These are phyloP conservation scores for Climacium dendroides DNA, from an alignment of 225 moss, liverwort and hornwort genomes.

Conservation along the genomic window DNA sequence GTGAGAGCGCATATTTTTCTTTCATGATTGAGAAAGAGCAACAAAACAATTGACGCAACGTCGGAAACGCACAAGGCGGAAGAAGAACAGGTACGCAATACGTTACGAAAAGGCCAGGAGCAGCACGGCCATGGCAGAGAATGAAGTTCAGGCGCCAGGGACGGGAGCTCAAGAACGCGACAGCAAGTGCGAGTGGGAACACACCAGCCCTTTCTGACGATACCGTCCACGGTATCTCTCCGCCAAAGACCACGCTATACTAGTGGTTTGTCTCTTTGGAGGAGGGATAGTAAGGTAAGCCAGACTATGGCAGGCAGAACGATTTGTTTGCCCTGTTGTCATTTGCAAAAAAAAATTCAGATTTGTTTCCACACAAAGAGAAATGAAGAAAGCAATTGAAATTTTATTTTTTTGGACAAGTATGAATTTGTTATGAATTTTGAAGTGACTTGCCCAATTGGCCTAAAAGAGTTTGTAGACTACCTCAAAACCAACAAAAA, in stretches of 20 bases:
- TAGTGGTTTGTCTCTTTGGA: background rate
- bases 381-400: no score
- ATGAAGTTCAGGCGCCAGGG: background rate
- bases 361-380: no score
- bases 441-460: no score
- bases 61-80: background rate
- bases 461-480: no score
- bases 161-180: background rate
- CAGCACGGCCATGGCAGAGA: background rate
- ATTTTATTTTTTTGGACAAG: no score
- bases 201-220: background rate
- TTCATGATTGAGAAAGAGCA: background rate
- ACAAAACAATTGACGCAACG: background rate
- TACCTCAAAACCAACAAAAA: no score
- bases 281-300: no score
- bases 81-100: background rate
- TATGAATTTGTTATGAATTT: no score
- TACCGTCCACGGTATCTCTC: background rate
- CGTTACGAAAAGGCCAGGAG: background rate
- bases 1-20: slow-evolving; percentile 21
- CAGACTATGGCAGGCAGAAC: no score
- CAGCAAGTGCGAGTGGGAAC: background rate
- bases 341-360: no score
- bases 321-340: no score
- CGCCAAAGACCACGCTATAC: background rate